phyloP scores from a whole-genome alignment of 2,329 filamentous ascomycete species.

The Fusarium austroafricanum region DNA sequence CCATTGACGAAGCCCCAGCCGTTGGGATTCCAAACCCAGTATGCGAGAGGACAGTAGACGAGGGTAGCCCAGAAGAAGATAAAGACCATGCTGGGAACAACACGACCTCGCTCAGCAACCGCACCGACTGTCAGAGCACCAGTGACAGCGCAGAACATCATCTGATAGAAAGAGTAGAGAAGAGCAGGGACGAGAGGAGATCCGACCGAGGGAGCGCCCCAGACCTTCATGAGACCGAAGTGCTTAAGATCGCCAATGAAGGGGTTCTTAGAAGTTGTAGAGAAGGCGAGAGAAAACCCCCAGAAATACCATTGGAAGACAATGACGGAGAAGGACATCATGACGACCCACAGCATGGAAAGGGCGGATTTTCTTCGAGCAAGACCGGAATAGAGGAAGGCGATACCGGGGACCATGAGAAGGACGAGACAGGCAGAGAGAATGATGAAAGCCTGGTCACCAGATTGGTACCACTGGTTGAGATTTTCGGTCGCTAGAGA shows the following conservation, averaged over 20 bases:
- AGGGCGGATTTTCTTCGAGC: slow-evolving; percentile 97
- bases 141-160: slow-evolving; percentile 97
- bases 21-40: slow-evolving; percentile 96
- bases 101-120: slow-evolving; percentile 91
- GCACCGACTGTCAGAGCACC: slow-evolving; percentile 91
- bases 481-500: slow-evolving; percentile 80
- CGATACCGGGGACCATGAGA: slow-evolving; percentile 96
- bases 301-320: slow-evolving; percentile 99
- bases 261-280: slow-evolving; percentile 80
- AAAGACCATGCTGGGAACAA: slow-evolving; percentile 95
- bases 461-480: slow-evolving; percentile 94
- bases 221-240: slow-evolving; percentile 87
- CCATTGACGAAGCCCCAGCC: slow-evolving; percentile 94
- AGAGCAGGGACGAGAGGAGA: slow-evolving; percentile 89
- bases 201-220: slow-evolving; percentile 86
- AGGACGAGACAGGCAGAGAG: slow-evolving; percentile 91
- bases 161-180: slow-evolving; percentile 96
- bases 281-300: slow-evolving; percentile 97
- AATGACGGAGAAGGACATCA: slow-evolving; percentile 91
- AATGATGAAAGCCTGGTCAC: slow-evolving; percentile 95
- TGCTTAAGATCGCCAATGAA: slow-evolving; percentile 93
- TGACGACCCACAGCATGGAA: slow-evolving; percentile 96
- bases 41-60: slow-evolving; percentile 96
- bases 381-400: slow-evolving; percentile 96
- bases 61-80: slow-evolving; percentile 96